Conservation (phyloP, 495 filamentous ascomycete genomes). For the Podospora australis region DNA sequence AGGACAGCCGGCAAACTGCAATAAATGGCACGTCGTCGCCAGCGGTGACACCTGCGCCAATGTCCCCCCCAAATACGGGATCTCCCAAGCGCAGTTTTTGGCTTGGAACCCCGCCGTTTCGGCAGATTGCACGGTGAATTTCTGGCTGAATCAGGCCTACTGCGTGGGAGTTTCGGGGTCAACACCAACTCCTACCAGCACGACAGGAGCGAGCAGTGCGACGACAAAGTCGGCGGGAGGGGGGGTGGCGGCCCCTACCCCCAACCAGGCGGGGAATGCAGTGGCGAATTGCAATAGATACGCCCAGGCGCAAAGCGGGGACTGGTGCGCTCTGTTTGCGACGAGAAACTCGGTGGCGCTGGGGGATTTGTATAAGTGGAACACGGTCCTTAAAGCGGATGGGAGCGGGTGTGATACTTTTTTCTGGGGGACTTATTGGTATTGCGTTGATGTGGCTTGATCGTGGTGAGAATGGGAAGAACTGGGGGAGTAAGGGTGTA, state of each 20-base stretch:
- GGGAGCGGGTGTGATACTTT: slow-evolving; percentile 9
- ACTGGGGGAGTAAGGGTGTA: too few relatives aligned
- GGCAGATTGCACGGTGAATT: slow-evolving; percentile 7
- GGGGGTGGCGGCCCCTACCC: not conserved
- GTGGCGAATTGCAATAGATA: slow-evolving; percentile 9
- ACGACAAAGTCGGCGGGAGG: not conserved
- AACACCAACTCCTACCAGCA: too few relatives aligned
- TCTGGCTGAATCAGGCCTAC: slow-evolving; percentile 16
- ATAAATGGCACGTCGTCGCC: slow-evolving; percentile 13
- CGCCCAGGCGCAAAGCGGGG: not conserved
- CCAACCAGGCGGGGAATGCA: slow-evolving; percentile 11
- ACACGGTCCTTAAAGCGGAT: slow-evolving; percentile 7
- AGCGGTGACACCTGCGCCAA: not conserved
- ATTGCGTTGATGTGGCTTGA: slow-evolving; percentile 17
- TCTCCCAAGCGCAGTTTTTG: slow-evolving; percentile 12
- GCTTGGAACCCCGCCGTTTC: slow-evolving; percentile 16
- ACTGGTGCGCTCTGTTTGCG: not conserved
- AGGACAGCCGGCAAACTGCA: slow-evolving; percentile 16
- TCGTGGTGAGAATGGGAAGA: too few relatives aligned
- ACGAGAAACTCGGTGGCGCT: not conserved
- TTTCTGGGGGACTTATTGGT: slow-evolving; percentile 12
- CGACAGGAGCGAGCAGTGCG: not conserved
- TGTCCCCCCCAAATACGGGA: slow-evolving; percentile 3
- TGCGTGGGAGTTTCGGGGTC: slow-evolving; percentile 21
- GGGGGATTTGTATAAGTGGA: slow-evolving; percentile 13